These are phyloP conservation scores for Taphrina pruni DNA, from an alignment of 1,139 yeast genomes.

Conservation along the genomic window DNA sequence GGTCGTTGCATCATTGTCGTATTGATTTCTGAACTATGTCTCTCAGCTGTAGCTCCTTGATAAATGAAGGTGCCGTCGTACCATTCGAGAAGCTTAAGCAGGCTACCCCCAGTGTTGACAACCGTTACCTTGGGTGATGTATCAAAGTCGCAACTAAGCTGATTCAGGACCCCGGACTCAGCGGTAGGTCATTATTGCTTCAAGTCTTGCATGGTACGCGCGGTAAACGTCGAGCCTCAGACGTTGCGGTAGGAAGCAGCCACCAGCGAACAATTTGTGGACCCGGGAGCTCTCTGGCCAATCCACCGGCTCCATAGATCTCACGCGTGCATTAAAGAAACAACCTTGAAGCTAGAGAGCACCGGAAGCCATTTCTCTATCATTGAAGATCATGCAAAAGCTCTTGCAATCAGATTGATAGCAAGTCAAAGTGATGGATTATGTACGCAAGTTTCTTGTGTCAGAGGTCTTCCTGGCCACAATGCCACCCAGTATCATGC, in stretches of 20 bases:
- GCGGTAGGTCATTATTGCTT: background rate
- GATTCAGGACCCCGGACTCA: too few relatives aligned
- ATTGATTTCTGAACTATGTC: slow-evolving; percentile 37
- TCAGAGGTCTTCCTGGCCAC: slow-evolving; percentile 26
- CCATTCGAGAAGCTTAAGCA: background rate
- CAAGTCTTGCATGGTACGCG: background rate
- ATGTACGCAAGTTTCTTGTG: slow-evolving; percentile 1
- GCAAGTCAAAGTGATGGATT: slow-evolving; percentile 10
- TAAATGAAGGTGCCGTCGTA: background rate
- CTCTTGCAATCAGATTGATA: background rate
- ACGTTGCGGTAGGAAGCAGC: slow-evolving; percentile 1
- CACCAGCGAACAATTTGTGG: slow-evolving; percentile 4
- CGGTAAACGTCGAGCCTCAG: background rate
- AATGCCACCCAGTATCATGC: slow-evolving; percentile 28
- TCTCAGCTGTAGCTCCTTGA: background rate
- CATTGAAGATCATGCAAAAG: background rate
- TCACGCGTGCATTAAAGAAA: too few relatives aligned
- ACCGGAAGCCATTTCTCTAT: background rate
- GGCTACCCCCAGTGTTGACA: too few relatives aligned
- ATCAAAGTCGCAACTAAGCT: too few relatives aligned
- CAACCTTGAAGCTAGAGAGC: too few relatives aligned
- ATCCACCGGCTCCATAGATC: slow-evolving; percentile 1
- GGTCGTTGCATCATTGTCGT: slow-evolving; percentile 44
- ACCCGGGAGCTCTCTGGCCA: background rate
- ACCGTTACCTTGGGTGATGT: too few relatives aligned